Conservation (phyloP, 2,329 filamentous ascomycete species). For the Fusarium pseudonygamai region DNA sequence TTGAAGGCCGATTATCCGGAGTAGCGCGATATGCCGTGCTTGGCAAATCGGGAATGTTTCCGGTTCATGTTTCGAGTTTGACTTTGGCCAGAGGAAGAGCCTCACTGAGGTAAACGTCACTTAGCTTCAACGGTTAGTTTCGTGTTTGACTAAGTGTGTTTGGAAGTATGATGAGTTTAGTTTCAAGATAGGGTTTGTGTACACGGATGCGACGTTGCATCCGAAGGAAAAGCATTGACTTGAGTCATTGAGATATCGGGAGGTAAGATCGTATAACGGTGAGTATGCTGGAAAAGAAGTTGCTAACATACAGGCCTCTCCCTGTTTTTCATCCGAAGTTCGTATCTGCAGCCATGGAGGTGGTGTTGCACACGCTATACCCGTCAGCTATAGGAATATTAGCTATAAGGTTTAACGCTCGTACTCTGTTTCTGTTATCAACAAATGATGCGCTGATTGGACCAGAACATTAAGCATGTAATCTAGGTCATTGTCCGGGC, state of each 20-base stretch:
- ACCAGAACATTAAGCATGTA: too few relatives aligned
- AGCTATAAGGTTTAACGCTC: background rate
- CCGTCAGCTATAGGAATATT: too few relatives aligned
- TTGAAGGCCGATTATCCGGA: background rate
- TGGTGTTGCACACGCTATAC: too few relatives aligned
- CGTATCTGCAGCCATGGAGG: background rate
- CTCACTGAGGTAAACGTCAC: background rate
- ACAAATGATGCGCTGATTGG: too few relatives aligned
- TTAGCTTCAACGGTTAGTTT: background rate
- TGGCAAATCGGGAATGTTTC: background rate
- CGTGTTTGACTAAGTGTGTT: background rate
- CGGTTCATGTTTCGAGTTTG: background rate
- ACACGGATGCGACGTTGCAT: background rate
- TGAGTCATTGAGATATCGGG: accelerated
- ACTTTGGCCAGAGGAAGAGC: background rate
- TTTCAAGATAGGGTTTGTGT: background rate
- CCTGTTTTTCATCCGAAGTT: background rate
- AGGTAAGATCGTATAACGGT: background rate
- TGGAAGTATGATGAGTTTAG: background rate
- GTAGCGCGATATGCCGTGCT: background rate
- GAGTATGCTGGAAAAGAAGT: accelerated
- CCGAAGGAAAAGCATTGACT: too few relatives aligned
- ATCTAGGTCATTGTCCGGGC: accelerated
- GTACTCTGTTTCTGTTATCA: too few relatives aligned
- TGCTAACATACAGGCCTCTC: background rate